phyloP scores from a whole-genome alignment of 1,139 yeast genomes.

The Suhomyces anneliseae region DNA sequence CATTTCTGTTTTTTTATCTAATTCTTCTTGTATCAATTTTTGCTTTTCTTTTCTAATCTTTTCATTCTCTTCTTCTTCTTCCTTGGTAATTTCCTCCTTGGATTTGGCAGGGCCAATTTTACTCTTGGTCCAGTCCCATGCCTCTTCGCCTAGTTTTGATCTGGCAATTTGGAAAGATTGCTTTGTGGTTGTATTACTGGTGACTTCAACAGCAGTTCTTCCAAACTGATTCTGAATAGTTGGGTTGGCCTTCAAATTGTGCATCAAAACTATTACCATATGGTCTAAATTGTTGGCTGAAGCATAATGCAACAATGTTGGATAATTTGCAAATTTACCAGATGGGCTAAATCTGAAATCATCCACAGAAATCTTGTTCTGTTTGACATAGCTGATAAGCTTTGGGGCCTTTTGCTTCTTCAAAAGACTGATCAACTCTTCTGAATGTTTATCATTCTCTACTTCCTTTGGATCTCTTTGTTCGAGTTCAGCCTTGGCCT shows the following conservation, averaged over 20 bases:
- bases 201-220: slow-evolving; percentile 63
- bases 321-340: slow-evolving; percentile 52
- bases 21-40: slow-evolving; percentile 38
- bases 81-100: slow-evolving; percentile 58
- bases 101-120: slow-evolving; percentile 67
- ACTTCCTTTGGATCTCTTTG: slow-evolving; percentile 34
- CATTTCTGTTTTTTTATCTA: slow-evolving; percentile 41
- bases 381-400: slow-evolving; percentile 59
- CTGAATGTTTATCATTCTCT: slow-evolving; percentile 41
- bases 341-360: slow-evolving; percentile 56
- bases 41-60: slow-evolving; percentile 38
- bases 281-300: slow-evolving; percentile 65
- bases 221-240: slow-evolving; percentile 51
- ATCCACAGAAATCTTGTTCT: slow-evolving; percentile 53
- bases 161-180: slow-evolving; percentile 72
- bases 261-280: slow-evolving; percentile 65
- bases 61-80: slow-evolving; percentile 36
- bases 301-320: slow-evolving; percentile 81
- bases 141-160: slow-evolving; percentile 61
- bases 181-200: slow-evolving; percentile 45
- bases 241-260: slow-evolving; percentile 73
- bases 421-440: slow-evolving; percentile 57
- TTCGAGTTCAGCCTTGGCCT: slow-evolving; percentile 1
- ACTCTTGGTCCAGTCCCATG: slow-evolving; percentile 68
- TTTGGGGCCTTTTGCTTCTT: slow-evolving; percentile 81